Conservation (phyloP, 179 eudicot genomes). For the Beta lomatogona region DNA sequence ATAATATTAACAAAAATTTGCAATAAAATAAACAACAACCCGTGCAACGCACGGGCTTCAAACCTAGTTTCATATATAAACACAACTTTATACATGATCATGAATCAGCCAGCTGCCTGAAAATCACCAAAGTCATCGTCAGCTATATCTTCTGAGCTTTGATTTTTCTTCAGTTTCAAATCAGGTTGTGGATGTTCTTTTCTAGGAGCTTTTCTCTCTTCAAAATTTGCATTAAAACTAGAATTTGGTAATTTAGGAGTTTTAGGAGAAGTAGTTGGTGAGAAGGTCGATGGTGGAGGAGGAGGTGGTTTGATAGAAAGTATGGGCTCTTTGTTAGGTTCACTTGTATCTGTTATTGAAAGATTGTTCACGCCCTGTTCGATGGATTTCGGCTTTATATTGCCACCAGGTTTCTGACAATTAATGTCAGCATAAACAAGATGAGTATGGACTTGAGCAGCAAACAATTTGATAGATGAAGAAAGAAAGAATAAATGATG, state of each 20-base stretch:
- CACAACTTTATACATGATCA: slow-evolving; percentile 21
- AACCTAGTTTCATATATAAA: slow-evolving; percentile 27
- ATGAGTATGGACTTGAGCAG: neutral
- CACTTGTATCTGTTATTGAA: slow-evolving; percentile 48
- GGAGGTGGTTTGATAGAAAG: slow-evolving; percentile 78
- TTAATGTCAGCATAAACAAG: neutral
- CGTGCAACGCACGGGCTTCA: too few relatives aligned
- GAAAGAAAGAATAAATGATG: neutral
- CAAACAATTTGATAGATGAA: neutral
- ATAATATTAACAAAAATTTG: too few relatives aligned
- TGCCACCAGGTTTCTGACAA: slow-evolving; percentile 63
- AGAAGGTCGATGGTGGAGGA: slow-evolving; percentile 73
- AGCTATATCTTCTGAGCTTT: slow-evolving; percentile 45
- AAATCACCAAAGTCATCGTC: slow-evolving; percentile 97
- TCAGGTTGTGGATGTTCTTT: slow-evolving; percentile 32
- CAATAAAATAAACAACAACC: too few relatives aligned
- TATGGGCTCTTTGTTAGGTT: slow-evolving; percentile 42
- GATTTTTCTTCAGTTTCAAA: slow-evolving; percentile 34
- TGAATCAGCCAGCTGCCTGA: slow-evolving; percentile 61
- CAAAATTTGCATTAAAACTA: slow-evolving; percentile 29
- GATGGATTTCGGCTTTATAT: slow-evolving; percentile 52
- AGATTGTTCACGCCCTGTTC: slow-evolving; percentile 67
- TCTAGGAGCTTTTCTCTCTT: slow-evolving; percentile 29
- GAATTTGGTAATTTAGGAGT: slow-evolving; percentile 47
- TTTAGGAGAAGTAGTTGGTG: slow-evolving; percentile 45